Conservation (phyloP, 2,329 filamentous ascomycete species). For the Didymella exigua region DNA sequence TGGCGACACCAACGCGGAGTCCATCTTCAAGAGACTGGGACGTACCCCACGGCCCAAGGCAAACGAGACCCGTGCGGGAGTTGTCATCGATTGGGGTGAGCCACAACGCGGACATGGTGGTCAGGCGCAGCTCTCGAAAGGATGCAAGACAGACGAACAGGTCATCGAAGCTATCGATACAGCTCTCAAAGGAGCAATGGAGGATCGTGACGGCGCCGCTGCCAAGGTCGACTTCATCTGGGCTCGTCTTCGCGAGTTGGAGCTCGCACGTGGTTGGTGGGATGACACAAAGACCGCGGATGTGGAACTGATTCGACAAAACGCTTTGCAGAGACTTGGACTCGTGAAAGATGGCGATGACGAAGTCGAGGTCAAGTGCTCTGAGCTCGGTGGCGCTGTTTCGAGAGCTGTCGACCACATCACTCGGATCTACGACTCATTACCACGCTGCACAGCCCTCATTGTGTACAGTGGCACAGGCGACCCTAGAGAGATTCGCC, state of each 20-base stretch:
- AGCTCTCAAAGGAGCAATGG: constrained; percentile 57
- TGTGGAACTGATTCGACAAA: constrained; percentile 37
- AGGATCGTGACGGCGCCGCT: constrained; percentile 50
- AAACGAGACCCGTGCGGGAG: constrained; percentile 57
- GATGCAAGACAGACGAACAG: constrained; percentile 62
- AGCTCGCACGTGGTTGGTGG: constrained; percentile 66
- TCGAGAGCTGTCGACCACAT: constrained; percentile 59
- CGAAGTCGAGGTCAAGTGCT: constrained; percentile 29
- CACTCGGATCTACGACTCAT: constrained; percentile 58
- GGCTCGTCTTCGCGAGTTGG: constrained; percentile 66
- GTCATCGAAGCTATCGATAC: constrained; percentile 62
- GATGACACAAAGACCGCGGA: constrained; percentile 55
- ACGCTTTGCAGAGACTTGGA: constrained; percentile 35
- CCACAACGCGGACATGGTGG: constrained; percentile 67
- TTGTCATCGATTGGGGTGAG: constrained; percentile 89
- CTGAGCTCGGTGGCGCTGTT: constrained; percentile 54
- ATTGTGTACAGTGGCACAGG: constrained; percentile 69
- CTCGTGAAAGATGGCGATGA: constrained; percentile 23
- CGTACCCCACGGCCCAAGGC: constrained; percentile 58
- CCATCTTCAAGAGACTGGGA: constrained; percentile 81
- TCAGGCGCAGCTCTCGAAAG: constrained; percentile 61
- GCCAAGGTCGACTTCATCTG: constrained; percentile 67
- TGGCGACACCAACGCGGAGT: constrained; percentile 78
- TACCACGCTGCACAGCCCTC: constrained; percentile 65
- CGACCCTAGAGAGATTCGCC: constrained; percentile 62